phyloP scores from a whole-genome alignment of 768 basidiomycete species.

The Hemileccinum rubropunctum region DNA sequence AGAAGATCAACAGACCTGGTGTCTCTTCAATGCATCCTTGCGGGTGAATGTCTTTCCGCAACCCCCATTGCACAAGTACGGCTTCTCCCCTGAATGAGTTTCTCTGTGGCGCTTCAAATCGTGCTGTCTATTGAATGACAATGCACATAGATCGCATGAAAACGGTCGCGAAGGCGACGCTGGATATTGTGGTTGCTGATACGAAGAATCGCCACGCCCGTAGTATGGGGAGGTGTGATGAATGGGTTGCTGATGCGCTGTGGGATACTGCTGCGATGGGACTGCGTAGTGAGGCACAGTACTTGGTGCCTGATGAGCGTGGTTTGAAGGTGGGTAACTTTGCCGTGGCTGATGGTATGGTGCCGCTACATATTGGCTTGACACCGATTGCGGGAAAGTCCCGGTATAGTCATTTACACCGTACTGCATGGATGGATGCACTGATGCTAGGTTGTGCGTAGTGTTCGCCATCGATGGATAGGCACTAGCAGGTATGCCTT shows the following conservation, averaged over 20 bases:
- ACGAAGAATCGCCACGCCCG: constrained; percentile 27
- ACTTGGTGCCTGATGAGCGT: constrained; percentile 34
- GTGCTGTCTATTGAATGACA: constrained; percentile 85
- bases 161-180: constrained; percentile 62
- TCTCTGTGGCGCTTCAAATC: constrained; percentile 83
- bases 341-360: constrained; percentile 27
- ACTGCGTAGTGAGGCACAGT: constrained; percentile 32
- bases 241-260: constrained; percentile 17
- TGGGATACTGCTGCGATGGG: constrained; percentile 30
- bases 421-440: constrained; percentile 23
- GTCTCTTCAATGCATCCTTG: constrained; percentile 83
- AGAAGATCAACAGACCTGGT: constrained; percentile 54
- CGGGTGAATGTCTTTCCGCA: constrained; percentile 87
- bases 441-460: constrained; percentile 20
- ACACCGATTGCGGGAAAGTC: constrained; percentile 11
- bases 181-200: constrained; percentile 45
- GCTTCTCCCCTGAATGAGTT: constrained; percentile 84
- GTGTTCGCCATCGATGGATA: constrained; percentile 18
- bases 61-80: constrained; percentile 77
- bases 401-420: constrained; percentile 20
- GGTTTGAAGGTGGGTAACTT: constrained; percentile 24
- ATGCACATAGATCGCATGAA: constrained; percentile 67
- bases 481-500: constrained; percentile 10
- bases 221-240: constrained; percentile 35
- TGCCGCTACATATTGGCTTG: constrained; percentile 20